These are phyloP conservation scores for Aureobasidium sp. DNA, from an alignment of 2,329 filamentous ascomycete genomes.

Conservation along the genomic window DNA sequence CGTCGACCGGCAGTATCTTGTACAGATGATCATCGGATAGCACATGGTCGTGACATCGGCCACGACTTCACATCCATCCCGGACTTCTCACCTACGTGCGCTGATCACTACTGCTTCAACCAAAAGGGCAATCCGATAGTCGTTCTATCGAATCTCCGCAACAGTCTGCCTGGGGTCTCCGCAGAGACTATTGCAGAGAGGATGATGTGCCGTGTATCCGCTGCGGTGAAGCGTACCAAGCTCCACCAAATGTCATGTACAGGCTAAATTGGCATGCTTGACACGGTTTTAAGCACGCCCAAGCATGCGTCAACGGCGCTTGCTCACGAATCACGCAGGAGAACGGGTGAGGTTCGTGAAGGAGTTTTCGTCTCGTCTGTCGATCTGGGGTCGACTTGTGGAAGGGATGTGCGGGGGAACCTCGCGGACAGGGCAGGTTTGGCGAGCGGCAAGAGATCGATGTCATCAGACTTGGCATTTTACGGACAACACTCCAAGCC, in stretches of 20 bases:
- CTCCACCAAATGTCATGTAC: neutral
- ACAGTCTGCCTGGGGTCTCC: neutral
- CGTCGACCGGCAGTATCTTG: neutral
- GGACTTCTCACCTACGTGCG: constrained; percentile 9
- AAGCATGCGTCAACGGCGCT: constrained; percentile 14
- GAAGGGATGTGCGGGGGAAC: neutral
- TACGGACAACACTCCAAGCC: too few relatives aligned
- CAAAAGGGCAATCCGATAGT: neutral
- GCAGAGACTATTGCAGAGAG: neutral
- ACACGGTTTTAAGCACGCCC: neutral
- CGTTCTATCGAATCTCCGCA: neutral
- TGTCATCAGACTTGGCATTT: neutral
- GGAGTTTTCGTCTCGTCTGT: neutral
- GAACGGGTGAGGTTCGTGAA: neutral
- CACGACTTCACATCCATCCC: neutral
- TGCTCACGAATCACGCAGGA: neutral
- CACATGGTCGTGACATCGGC: constrained; percentile 9
- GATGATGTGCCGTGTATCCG: neutral
- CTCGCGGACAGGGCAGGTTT: neutral
- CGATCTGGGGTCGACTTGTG: constrained; percentile 1
- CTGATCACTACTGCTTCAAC: neutral
- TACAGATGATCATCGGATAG: neutral
- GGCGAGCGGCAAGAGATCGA: neutral
- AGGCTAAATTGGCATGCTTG: constrained; percentile 15
- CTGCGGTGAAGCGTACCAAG: neutral